Base-by-base conservation (phyloP, 2,329 filamentous ascomycete species). In the Cladophialophora yegresii region DNA sequence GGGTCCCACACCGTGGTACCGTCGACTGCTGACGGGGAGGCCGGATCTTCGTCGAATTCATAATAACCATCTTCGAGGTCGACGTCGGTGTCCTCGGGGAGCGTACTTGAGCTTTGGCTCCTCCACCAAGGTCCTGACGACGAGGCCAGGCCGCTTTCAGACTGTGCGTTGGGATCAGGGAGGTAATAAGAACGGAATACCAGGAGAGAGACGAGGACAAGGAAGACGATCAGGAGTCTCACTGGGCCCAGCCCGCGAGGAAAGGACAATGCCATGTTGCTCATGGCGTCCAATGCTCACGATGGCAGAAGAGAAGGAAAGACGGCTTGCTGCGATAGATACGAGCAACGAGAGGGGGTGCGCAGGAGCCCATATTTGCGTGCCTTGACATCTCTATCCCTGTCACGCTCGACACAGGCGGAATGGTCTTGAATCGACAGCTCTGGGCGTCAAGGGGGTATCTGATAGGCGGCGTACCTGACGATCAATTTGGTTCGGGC, bases 161-260 rank as follows among this genome's bases (percentile, higher is more conserved):
- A 26, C 7, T 40, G 20, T 7, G 47, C 30, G 28, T 50, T 36
- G n/a, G 63, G 64, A 6, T 56, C 40, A 23, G 66, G 64, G 16
- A 66, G 51, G 36, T 66, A 64, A 40, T 66, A 64, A 28, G 66
- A 66, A 36, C 63, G 64, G 22, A 68, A 66, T 6, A 66, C 30
- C 22, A 68, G 53, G 4, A 68, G 55, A 12, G 61, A 64, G 33
- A 66, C n/a, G 4, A 68, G 49, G 10, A 64, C 12, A 20, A 54
- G 6, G 47, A 66, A 68, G 40, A 66, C 53, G 43, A 68, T 28
- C 26, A 59, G 26, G 3, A 68, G 55, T 47, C 64, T 51, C 22
- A 62, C 33, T 30, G 63, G 66, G 8, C 61, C 55, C 26, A 64
- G 32, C 8, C 61, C 64, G 49, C 66, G 66, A 55, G 66, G 66